Evolutionary conservation across 768 basidiomycete species (phyloP).

Genomic region (Rhodotorula taiwanensis): DNA sequence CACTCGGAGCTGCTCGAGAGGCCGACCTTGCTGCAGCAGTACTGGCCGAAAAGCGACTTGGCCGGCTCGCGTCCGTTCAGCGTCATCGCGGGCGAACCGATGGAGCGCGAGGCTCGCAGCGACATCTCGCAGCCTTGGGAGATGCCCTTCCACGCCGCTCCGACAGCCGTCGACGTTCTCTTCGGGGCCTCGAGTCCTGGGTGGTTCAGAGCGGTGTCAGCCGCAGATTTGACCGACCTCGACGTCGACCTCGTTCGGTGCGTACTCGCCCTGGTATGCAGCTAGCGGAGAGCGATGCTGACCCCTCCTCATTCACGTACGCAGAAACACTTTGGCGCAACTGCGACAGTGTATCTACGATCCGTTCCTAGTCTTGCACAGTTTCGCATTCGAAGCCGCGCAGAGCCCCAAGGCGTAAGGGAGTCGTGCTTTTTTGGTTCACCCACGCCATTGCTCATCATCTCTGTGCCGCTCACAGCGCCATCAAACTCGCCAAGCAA

Average conservation of each 20-base stretch:
- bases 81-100: constrained; percentile 43
- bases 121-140: constrained; percentile 39
- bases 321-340: constrained; percentile 38
- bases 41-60: constrained; percentile 22
- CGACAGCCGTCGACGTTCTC: constrained; percentile 37
- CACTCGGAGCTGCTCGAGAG: constrained; percentile 34
- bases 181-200: constrained; percentile 24
- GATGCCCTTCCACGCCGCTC: constrained; percentile 41
- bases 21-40: constrained; percentile 20
- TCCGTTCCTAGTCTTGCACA: constrained; percentile 42
- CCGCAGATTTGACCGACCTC: constrained; percentile 33
- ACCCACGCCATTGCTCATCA: background rate
- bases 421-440: too few species aligned
- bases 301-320: too few species aligned
- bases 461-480: constrained; percentile 34
- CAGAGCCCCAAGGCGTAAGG: constrained; percentile 40
- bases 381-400: constrained; percentile 44
- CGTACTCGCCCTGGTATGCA: background rate
- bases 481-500: constrained; percentile 45
- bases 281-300: too few species aligned
- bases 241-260: constrained; percentile 38
- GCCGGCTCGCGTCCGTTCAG: constrained; percentile 36
- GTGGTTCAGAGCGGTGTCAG: constrained; percentile 39
- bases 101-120: constrained; percentile 42
- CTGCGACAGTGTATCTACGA: constrained; percentile 40